These are phyloP conservation scores for Corinectria fuckeliana DNA, from an alignment of 2,329 filamentous ascomycete genomes.

Conservation along the genomic window DNA sequence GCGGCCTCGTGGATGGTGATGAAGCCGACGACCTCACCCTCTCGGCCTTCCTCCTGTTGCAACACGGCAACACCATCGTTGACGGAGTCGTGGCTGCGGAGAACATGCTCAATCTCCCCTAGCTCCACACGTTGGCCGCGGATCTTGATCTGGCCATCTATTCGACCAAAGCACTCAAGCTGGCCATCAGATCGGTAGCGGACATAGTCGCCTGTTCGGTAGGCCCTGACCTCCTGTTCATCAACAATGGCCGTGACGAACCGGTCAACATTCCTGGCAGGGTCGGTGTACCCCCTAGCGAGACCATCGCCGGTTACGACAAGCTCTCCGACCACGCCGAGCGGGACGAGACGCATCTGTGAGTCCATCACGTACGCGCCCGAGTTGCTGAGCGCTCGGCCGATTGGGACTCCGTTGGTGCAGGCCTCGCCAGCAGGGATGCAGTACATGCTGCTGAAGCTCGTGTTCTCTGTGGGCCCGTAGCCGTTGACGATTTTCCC, in stretches of 20 bases:
- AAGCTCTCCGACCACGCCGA: constrained; percentile 39
- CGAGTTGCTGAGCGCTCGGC: constrained; percentile 28
- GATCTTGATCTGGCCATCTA: constrained; percentile 21
- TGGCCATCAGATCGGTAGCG: constrained; percentile 22
- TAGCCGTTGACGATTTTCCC: constrained; percentile 17
- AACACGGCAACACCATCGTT: background rate
- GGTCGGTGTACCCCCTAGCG: background rate
- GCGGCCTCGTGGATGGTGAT: background rate
- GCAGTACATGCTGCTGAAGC: constrained; percentile 9
- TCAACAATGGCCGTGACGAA: background rate
- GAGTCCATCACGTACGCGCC: constrained; percentile 35
- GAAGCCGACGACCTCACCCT: background rate
- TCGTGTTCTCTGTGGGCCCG: constrained; percentile 30
- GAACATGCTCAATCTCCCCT: constrained; percentile 26
- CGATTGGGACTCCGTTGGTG: constrained; percentile 29
- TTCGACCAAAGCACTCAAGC: constrained; percentile 20
- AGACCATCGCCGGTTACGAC: constrained; percentile 34
- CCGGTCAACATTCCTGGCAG: background rate
- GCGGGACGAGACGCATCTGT: constrained; percentile 31
- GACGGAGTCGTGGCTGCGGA: background rate
- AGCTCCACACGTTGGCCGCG: constrained; percentile 33
- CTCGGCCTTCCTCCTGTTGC: background rate
- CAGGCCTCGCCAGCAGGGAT: background rate
- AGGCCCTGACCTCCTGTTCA: background rate
- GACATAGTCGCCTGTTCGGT: constrained; percentile 28